phyloP scores from a whole-genome alignment of 2,329 filamentous ascomycete species.

The Byssoonygena ceratinophila region DNA sequence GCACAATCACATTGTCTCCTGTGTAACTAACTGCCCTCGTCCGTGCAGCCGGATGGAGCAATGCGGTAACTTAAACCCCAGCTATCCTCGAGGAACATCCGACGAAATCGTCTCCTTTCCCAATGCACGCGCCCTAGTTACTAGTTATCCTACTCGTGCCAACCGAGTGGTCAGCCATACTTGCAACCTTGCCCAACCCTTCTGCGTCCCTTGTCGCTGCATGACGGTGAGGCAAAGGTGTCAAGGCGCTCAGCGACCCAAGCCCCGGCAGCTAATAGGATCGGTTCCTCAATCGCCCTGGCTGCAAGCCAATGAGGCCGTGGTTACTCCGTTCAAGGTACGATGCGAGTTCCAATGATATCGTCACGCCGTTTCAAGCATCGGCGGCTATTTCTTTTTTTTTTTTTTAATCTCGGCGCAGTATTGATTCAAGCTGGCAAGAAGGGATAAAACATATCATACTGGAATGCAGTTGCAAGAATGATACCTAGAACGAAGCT shows the following conservation, averaged over 20 bases:
- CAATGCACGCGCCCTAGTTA: no score
- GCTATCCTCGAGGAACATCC: not conserved
- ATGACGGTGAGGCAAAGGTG: conserved; percentile 12
- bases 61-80: no score
- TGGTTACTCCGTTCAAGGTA: not conserved
- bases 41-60: not conserved
- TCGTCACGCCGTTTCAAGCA: not conserved
- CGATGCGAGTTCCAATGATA: conserved; percentile 8
- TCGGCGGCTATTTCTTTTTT: conserved; percentile 4
- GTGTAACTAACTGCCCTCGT: not conserved
- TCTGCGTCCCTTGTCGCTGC: conserved; percentile 8
- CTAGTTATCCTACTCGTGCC: no score
- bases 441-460: not conserved
- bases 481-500: no score
- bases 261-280: conserved; percentile 8
- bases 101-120: not conserved
- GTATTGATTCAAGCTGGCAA: not conserved
- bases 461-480: not conserved
- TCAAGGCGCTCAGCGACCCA: conserved; percentile 9
- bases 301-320: not conserved
- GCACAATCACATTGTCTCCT: conserved; percentile 5
- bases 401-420: not conserved
- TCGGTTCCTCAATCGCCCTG: conserved; percentile 5
- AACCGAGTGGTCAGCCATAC: conserved; percentile 3
- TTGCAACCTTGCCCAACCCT: conserved; percentile 7